These are phyloP conservation scores for Colletotrichum sp. DNA, from an alignment of 2,329 filamentous ascomycete species.

Conservation along the genomic window DNA sequence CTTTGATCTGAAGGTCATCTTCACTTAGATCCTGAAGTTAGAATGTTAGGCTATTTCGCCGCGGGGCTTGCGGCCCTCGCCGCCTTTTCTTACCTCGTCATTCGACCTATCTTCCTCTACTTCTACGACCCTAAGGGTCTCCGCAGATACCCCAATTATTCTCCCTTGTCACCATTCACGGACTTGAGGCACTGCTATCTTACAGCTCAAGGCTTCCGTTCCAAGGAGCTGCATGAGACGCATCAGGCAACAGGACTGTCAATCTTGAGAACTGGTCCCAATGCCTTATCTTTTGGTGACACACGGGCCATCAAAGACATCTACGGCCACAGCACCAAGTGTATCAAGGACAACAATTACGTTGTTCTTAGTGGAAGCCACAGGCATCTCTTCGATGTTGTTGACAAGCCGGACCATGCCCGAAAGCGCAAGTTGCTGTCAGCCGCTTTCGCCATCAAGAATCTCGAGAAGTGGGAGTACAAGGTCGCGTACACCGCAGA, in stretches of 20 bases:
- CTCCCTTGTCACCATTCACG: not conserved
- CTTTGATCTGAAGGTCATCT: not conserved
- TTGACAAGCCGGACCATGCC: conserved; percentile 56
- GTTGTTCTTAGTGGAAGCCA: conserved; percentile 45
- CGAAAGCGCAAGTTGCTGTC: conserved; percentile 56
- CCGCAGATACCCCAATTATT: not conserved
- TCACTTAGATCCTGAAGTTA: not conserved
- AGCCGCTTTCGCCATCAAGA: conserved; percentile 56
- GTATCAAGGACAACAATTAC: conserved; percentile 45
- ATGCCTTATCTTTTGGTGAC: conserved; percentile 45
- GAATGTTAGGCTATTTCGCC: not conserved
- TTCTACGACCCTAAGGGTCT: not conserved
- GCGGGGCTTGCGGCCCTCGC: not conserved
- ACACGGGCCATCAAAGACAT: conserved; percentile 52
- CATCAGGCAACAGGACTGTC: conserved; percentile 22
- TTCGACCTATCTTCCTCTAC: not conserved
- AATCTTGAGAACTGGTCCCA: conserved; percentile 50
- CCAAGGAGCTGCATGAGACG: not conserved
- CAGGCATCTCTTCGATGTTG: conserved; percentile 56
- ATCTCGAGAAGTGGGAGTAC: conserved; percentile 59
- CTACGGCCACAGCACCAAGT: conserved; percentile 55
- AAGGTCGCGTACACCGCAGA: conserved; percentile 58
- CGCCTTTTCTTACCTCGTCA: not conserved
- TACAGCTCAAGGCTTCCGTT: not conserved
- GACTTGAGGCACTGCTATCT: not conserved